Evolutionary conservation across 805 yeast genomes (phyloP).

Genomic region (Soucietia sequanensis): DNA sequence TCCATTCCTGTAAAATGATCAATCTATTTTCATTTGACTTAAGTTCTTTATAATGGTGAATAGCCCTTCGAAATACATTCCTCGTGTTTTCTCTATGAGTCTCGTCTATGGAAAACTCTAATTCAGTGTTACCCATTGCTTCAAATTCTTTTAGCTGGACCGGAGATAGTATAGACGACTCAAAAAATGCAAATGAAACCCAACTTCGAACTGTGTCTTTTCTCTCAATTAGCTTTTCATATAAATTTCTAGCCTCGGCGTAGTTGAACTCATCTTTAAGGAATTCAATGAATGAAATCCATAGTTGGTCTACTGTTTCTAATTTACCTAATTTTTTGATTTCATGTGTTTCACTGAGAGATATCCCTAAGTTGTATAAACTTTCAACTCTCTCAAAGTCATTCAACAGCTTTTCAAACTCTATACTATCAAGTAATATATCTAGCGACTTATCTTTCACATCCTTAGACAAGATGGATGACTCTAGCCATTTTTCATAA

Average conservation of each 20-base stretch:
- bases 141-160: constrained; percentile 47
- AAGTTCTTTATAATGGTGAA: constrained; percentile 38
- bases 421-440: constrained; percentile 65
- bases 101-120: constrained; percentile 50
- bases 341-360: constrained; percentile 18
- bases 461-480: constrained; percentile 12
- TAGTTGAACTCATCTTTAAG: constrained; percentile 62
- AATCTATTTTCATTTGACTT: constrained; percentile 45
- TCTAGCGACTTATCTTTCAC: constrained; percentile 8
- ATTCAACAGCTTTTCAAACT: constrained; percentile 63
- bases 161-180: constrained; percentile 59
- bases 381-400: constrained; percentile 70
- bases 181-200: constrained; percentile 71
- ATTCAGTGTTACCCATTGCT: constrained; percentile 47
- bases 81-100: constrained; percentile 54
- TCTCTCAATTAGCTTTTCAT: constrained; percentile 35
- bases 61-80: constrained; percentile 53
- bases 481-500: constrained; percentile 64
- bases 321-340: too few species aligned
- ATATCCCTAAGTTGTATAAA: constrained; percentile 54
- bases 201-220: constrained; percentile 36
- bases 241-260: constrained; percentile 52
- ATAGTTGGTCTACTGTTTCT: constrained; percentile 17
- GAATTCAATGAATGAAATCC: constrained; percentile 48
- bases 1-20: constrained; percentile 57